A percentile compares a stretch with the other conserved stretches of the same genome.
These are phyloP conservation scores for Tagetes erecta DNA, from an alignment of 129 eudicot species.

Conservation along the genomic window DNA sequence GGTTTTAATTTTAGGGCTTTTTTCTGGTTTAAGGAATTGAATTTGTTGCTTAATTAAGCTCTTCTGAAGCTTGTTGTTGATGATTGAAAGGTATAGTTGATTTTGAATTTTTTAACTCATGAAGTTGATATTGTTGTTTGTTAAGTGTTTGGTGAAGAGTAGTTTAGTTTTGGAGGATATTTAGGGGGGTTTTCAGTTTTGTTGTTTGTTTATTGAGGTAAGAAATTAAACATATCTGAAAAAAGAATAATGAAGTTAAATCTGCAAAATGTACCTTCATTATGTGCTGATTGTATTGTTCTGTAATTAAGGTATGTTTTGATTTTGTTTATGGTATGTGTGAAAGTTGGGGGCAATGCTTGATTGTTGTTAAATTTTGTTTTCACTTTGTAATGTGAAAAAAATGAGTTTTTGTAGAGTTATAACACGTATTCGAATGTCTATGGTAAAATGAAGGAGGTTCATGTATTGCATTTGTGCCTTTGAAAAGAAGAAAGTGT, in stretches of 20 bases:
- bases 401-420: background rate
- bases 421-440: background rate
- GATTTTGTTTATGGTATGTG: background rate
- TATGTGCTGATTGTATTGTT: slow-evolving; percentile 11
- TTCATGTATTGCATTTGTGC: background rate
- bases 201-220: slow-evolving; percentile 4
- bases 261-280: slow-evolving; percentile 27
- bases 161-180: background rate
- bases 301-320: background rate
- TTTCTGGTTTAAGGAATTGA: background rate
- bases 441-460: background rate
- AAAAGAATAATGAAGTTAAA: slow-evolving; percentile 19
- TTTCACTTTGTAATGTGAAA: background rate
- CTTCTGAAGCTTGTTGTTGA: slow-evolving; percentile 23
- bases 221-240: background rate
- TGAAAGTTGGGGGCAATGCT: slow-evolving; percentile 27
- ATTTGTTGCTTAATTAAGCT: slow-evolving; percentile 25
- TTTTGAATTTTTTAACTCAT: background rate
- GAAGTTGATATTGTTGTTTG: slow-evolving; percentile 10
- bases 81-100: slow-evolving; percentile 25
- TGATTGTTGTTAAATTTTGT: slow-evolving; percentile 14
- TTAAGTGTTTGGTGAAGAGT: slow-evolving; percentile 13
- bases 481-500: slow-evolving; percentile 6
- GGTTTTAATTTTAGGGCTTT: slow-evolving; percentile 14
- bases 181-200: background rate